phyloP scores from a whole-genome alignment of 2,329 filamentous ascomycete species.

The Venturia nashicola region DNA sequence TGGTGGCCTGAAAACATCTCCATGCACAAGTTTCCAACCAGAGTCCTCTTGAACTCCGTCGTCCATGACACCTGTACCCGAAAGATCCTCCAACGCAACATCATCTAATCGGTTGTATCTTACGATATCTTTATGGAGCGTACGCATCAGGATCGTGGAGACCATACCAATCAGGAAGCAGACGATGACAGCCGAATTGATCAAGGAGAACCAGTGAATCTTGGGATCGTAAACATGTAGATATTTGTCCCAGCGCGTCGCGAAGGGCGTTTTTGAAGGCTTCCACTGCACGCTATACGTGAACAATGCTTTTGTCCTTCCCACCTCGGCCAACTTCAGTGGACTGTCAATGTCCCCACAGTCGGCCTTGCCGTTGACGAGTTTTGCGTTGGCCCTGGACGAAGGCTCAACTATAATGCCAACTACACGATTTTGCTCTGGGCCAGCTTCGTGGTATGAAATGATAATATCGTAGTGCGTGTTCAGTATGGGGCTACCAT shows the following conservation, averaged over 20 bases:
- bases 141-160: constrained; percentile 78
- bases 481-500: constrained; percentile 47
- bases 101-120: constrained; percentile 91
- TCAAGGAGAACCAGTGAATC: constrained; percentile 98
- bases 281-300: constrained; percentile 91
- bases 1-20: constrained; percentile 89
- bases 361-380: constrained; percentile 43
- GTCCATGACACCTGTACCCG: constrained; percentile 57
- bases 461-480: constrained; percentile 94
- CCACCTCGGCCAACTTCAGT: constrained; percentile 53
- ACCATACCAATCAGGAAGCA: constrained; percentile 85
- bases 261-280: constrained; percentile 76
- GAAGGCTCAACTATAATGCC: constrained; percentile 79
- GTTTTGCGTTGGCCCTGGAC: constrained; percentile 49
- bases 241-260: constrained; percentile 97
- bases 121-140: constrained; percentile 87
- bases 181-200: constrained; percentile 92
- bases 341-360: constrained; percentile 44
- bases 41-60: constrained; percentile 96
- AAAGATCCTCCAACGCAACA: constrained; percentile 80
- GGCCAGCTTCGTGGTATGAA: constrained; percentile 75
- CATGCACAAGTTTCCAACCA: constrained; percentile 96
- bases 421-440: constrained; percentile 71
- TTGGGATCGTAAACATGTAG: constrained; percentile 93
- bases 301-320: constrained; percentile 60